Conservation (phyloP, 2,329 filamentous ascomycete genomes). For the Sclerotinia subarctica region DNA sequence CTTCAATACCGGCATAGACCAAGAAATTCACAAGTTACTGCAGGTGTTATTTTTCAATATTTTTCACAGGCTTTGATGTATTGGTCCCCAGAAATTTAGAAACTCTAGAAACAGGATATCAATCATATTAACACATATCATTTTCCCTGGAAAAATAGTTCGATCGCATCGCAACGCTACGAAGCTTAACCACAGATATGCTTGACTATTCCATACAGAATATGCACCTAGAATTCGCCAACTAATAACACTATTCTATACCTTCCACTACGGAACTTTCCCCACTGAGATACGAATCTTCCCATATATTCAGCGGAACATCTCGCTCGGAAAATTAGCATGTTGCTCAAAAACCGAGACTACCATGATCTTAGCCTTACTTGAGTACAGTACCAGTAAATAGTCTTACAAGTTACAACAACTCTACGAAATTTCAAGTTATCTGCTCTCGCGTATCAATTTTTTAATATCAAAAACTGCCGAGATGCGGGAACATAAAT, state of each 20-base stretch:
- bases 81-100: neutral
- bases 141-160: neutral
- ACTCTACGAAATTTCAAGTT: neutral
- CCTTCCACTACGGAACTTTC: neutral
- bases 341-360: too few species aligned
- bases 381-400: too few species aligned
- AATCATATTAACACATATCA: neutral
- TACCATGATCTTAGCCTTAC: too few species aligned
- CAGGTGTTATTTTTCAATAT: neutral
- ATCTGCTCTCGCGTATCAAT: too few species aligned
- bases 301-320: neutral
- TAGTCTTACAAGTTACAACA: too few species aligned
- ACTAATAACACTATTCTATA: neutral
- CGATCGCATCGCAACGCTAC: neutral
- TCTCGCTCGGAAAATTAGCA: neutral
- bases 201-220: neutral
- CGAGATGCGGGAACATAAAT: neutral
- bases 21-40: too few species aligned
- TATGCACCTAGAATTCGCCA: neutral
- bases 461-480: neutral
- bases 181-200: neutral
- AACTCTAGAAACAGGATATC: neutral
- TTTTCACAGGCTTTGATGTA: neutral
- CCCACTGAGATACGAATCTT: neutral
- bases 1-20: too few species aligned